Evolutionary conservation across 2,329 filamentous ascomycete genomes (phyloP), one percentile per base, ranked within the genome.

Genomic region (Plectosphaerella sp.): DNA sequence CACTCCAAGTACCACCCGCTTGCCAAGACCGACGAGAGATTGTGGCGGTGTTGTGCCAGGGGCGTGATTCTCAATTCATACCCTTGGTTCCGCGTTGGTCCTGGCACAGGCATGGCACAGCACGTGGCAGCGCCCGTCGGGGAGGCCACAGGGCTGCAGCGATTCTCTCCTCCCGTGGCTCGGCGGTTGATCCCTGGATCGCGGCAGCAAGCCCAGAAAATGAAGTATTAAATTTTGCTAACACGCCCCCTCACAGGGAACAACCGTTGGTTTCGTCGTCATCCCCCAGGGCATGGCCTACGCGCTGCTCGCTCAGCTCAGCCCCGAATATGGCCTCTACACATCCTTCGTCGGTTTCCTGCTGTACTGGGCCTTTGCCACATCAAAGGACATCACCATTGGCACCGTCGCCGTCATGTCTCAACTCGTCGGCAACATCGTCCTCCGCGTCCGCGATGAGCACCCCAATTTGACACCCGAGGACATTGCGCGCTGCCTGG

Each of bases 331-430:
- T 61, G 89, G 89, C 36, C 73, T 93, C 0, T 93, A 93, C 69
- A 89, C 89, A 0, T 91, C 88, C 0, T 93, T 93, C 62, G 88
- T 91, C 67, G 89, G 89, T 48, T 87, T 89, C 33, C 70, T 90
- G 49, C 76, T 91, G 49, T 93, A 93, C 70, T 92, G 88, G 88
- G 80, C 90, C 52, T 92, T 92, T 63, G 89, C 87, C 36, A 92
- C 88, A 0, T 92, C 89, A 8, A 92, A 91, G 63, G 89, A 93
- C 65, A 91, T 93, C 64, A 90, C 88, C 10, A 91, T 92, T 53
- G 88, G 88, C 24, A 56, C 56, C 33, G 56, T 57, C 18, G 76
- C 77, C 14, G 72, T 79, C 37, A 76, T 76, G 50, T 79, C 77
- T 7, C 71, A 76, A 20, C 71, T 79, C 6, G 74, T 77, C 11